Evolutionary conservation across 2,329 filamentous ascomycete species (phyloP), one percentile per base, ranked within the genome.

Genomic region (Aspergillus novofumigatus): DNA sequence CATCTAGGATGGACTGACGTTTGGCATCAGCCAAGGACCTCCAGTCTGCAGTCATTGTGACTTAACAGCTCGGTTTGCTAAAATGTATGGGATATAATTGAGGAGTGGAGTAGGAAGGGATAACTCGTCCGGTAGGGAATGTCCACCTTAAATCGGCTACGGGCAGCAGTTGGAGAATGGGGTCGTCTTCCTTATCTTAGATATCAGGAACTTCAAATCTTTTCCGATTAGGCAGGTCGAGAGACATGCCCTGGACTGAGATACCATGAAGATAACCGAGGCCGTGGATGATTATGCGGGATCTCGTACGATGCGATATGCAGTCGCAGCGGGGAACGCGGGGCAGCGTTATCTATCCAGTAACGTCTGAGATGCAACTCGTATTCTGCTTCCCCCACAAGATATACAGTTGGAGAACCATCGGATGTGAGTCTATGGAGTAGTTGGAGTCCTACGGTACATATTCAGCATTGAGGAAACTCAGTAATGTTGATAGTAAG

Each of bases 21-120:
- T 87, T 87, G 21, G 75, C 72, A 54, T 78, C 72, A 20, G 80
- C 84, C 9, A 72, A 64, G 4, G 71, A 64, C 69, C 82, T 69
- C 84, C 84, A 87, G 55, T 72, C 65, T 38, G 58, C 47, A 17
- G 57, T 54, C 67, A 69, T 71, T 3, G 2, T 53, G 17, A 44
- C 21, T 48, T 28, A 23, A 38, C 32, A 38, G 32, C 32, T 35
- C 14, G 14, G 14, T 38, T 35, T 17, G 4, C 7, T 17, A 17
- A 4, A 38, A 17, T 6, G 14, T 38, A 38, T 17, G 32, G 32
- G 14, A 17, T 38, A 38, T 17, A 35, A 17, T 6, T 35, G 14
- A 38, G 32, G n/a, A 11, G 9, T 44, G 41, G 14, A 2, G 41
- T 45, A 45, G 42, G 11, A 23, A 45, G 42, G 21, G 8, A 45